Percentiles rank a stretch among this genome's conserved stretches.
phyloP scores from a whole-genome alignment of 805 yeast species.

The Pichia rugopelliculosa region DNA sequence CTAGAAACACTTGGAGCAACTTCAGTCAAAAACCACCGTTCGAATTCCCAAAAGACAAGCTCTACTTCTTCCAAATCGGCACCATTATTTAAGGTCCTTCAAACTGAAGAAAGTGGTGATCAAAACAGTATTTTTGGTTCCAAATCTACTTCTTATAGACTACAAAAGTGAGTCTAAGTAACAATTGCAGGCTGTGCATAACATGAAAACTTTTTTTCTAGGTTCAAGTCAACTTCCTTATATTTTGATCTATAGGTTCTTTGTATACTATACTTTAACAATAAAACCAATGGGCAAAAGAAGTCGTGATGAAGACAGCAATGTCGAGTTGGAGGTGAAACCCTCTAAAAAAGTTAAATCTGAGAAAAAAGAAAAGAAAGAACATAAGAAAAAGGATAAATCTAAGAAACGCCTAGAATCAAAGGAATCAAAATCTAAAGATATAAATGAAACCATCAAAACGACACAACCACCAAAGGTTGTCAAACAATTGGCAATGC shows the following conservation, averaged over 20 bases:
- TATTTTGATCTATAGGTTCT: background rate
- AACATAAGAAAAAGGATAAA: background rate
- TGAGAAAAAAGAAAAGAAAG: background rate
- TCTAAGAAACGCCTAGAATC: background rate
- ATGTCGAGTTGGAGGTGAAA: background rate
- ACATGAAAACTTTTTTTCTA: constrained; percentile 1
- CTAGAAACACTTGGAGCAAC: constrained; percentile 21
- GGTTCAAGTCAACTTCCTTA: background rate
- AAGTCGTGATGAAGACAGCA: background rate
- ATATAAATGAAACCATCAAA: background rate
- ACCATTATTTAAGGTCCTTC: constrained; percentile 28
- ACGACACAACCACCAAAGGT: background rate
- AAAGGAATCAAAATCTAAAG: background rate
- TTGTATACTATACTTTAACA: background rate
- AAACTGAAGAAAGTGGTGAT: constrained; percentile 19
- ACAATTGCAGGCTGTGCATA: background rate
- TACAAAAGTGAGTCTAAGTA: constrained; percentile 3
- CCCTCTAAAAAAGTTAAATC: background rate
- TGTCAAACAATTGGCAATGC: constrained; percentile 6
- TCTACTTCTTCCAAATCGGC: background rate
- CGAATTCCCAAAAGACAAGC: no score
- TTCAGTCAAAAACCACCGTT: background rate
- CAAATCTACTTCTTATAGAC: constrained; percentile 21
- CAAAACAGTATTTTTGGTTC: constrained; percentile 26
- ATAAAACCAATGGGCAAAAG: background rate